Evolutionary conservation across 73 alveolate genomes (phyloP).

Genomic region (Stentor coeruleus): DNA sequence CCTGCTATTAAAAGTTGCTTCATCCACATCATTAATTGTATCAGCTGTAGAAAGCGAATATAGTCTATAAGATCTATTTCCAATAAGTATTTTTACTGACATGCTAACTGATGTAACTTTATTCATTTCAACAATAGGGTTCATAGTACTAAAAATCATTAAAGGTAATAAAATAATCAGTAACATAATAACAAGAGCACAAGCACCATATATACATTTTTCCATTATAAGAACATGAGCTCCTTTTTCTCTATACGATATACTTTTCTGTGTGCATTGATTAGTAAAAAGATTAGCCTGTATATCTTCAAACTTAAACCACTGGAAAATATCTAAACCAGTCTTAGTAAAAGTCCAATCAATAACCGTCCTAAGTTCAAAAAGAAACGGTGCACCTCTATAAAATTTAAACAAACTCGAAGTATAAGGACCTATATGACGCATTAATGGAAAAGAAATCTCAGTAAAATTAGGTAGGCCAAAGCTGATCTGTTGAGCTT

Average conservation of each 20-base stretch:
- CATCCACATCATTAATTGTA: background rate
- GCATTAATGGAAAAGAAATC: slow-evolving; percentile 37
- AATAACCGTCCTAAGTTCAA: slow-evolving; percentile 82
- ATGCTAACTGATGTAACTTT: slow-evolving; percentile 67
- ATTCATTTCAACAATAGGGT: slow-evolving; percentile 88
- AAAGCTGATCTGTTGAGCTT: slow-evolving; percentile 72
- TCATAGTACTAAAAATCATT: slow-evolving; percentile 75
- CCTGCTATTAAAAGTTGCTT: background rate
- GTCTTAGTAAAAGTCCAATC: slow-evolving; percentile 98
- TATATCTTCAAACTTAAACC: slow-evolving; percentile 89
- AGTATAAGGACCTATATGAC: slow-evolving; percentile 42
- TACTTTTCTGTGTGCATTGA: slow-evolving; percentile 53
- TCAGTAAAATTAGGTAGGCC: slow-evolving; percentile 72
- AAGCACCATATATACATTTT: slow-evolving; percentile 72
- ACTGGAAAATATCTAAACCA: slow-evolving; percentile 83
- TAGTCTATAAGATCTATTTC: background rate
- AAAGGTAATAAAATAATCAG: slow-evolving; percentile 81
- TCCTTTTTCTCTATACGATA: slow-evolving; percentile 36
- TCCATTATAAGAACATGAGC: slow-evolving; percentile 35
- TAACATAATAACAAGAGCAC: slow-evolving; percentile 51
- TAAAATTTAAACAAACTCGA: slow-evolving; percentile 66
- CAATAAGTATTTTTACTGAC: background rate
- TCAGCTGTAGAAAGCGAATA: background rate
- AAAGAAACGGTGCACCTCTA: slow-evolving; percentile 85
- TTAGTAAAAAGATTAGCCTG: slow-evolving; percentile 78